Conservation (phyloP, 345 rosid species). For the Arabis hirsuta region DNA sequence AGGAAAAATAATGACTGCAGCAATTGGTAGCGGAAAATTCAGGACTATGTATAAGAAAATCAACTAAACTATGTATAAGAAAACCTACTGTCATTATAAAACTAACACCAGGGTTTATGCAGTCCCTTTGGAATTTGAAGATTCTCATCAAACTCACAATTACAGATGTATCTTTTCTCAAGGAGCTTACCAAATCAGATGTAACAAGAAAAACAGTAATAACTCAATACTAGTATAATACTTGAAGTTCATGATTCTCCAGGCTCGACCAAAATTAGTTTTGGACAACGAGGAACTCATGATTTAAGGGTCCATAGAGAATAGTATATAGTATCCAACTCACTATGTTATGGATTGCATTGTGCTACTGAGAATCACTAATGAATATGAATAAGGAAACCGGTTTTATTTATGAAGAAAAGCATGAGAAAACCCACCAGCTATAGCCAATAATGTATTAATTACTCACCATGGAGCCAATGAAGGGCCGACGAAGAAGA, state of each 20-base stretch:
- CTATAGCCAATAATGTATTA: background rate
- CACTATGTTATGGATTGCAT: slow-evolving; percentile 3
- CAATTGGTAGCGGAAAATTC: background rate
- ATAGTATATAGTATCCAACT: background rate
- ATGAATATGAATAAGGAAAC: background rate
- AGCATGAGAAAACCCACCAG: too few relatives aligned
- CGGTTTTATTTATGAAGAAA: background rate
- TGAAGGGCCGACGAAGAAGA: slow-evolving; percentile 65
- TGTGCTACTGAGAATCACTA: background rate
- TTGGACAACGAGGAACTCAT: background rate
- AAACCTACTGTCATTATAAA: background rate
- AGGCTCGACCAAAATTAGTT: background rate
- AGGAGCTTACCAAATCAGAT: slow-evolving; percentile 7
- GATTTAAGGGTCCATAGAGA: background rate
- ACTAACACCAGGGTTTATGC: background rate
- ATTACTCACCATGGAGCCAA: slow-evolving; percentile 87
- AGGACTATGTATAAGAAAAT: background rate
- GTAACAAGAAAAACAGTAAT: slow-evolving; percentile 3
- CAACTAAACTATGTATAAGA: background rate
- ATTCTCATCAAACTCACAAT: background rate
- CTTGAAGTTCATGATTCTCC: slow-evolving; percentile 4
- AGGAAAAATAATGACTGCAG: background rate
- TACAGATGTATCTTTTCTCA: background rate
- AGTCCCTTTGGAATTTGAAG: background rate
- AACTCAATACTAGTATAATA: background rate